Conservation (phyloP, 306 rosid species). For the Trifolium dubium region DNA sequence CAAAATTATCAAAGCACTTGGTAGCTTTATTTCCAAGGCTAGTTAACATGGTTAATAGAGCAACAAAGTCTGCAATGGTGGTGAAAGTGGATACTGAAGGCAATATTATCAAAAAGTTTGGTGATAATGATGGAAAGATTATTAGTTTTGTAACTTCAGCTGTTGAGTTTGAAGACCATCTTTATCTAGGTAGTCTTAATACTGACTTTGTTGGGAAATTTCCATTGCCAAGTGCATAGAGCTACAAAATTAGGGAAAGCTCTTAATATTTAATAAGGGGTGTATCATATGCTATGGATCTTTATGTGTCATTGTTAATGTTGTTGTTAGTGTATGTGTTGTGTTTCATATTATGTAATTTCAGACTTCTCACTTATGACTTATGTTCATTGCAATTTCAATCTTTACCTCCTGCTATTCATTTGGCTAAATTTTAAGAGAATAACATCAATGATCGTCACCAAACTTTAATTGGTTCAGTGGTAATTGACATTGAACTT, state of each 20-base stretch:
- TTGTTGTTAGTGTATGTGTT: too few species aligned
- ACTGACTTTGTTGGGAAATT: constrained; percentile 66
- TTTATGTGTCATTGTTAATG: too few species aligned
- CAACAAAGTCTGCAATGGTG: constrained; percentile 48
- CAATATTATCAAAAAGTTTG: constrained; percentile 52
- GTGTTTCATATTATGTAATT: too few species aligned
- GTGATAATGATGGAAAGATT: constrained; percentile 61
- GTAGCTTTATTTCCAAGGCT: constrained; percentile 62
- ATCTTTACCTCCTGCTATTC: too few species aligned
- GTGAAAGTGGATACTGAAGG: constrained; percentile 68
- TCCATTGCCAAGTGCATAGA: constrained; percentile 39
- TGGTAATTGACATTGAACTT: too few species aligned
- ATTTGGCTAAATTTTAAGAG: too few species aligned
- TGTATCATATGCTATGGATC: not conserved
- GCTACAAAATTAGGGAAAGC: not conserved
- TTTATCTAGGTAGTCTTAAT: constrained; percentile 66
- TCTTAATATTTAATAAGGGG: not conserved
- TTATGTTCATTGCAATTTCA: too few species aligned
- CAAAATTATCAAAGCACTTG: constrained; percentile 52
- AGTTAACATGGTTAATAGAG: constrained; percentile 34
- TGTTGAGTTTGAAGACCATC: constrained; percentile 67
- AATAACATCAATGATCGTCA: too few species aligned
- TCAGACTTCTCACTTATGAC: too few species aligned
- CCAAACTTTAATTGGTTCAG: too few species aligned
- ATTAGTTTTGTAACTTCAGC: constrained; percentile 64